Evolutionary conservation across 129 eudicot genomes (phyloP), one percentile per base, ranked within the genome.

Genomic region (Glebionis coronaria): DNA sequence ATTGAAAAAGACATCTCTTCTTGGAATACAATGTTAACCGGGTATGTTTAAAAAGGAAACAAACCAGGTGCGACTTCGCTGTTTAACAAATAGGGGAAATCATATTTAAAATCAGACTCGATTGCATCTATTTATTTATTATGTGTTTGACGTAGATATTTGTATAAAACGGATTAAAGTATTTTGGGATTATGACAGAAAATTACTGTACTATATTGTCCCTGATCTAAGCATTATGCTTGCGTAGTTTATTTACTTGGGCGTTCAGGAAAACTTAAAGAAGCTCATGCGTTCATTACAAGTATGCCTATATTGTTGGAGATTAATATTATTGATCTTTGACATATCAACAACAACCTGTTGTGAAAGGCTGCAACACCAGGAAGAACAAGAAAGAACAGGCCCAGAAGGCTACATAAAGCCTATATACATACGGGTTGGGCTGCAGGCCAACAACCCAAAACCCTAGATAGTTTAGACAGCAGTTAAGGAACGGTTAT

Each of bases 191-290:
- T 73, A 91, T 91, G 96, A 66, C 62, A 15, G 61, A 18, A 21
- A 55, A 79, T 57, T 85, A 85, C n/a, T n/a, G n/a, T n/a, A n/a
- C 44, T 42, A 16, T 16, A 61, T 91, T 49, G 44, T 78, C 27
- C 96, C 87, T 50, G 80, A 79, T 69, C 70, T 91, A 88, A 85
- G 77, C 97, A 91, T 78, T 85, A 83, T 72, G 90, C 96, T 51
- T 88, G 97, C 68, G 82, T 88, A 16, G 91, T 91, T 61, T 91
- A 91, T 82, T 83, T 91, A 77, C 88, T 88, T 44, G 97, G 90
- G 28, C 96, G 97, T 56, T 83, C 96, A 2, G 97, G 91, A 27
- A 60, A 75, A 27, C 67, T 88, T 61, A 83, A 91, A 50, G 87
- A 83, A 61, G 97, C 96, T 44, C 54, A 79, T 56, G 11, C 16